Percentiles rank a stretch among this genome's conserved stretches.
phyloP scores from a whole-genome alignment of 164 flowering plant genomes.

The Kingdonia uniflora region DNA sequence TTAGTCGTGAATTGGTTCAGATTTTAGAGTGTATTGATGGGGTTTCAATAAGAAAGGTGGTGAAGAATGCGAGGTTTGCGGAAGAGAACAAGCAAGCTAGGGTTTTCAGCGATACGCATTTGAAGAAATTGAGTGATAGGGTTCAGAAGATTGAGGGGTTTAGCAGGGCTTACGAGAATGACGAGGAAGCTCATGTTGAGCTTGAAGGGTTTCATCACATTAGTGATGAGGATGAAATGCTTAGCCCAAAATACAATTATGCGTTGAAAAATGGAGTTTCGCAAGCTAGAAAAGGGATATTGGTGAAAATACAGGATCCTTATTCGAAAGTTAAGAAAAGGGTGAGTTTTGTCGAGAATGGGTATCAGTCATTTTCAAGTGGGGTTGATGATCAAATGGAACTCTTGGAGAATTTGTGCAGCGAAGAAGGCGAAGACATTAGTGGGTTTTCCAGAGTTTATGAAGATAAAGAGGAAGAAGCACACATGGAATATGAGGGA shows the following conservation, averaged over 20 bases:
- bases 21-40: constrained; percentile 54
- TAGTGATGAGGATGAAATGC: background rate
- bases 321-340: too few relatives aligned
- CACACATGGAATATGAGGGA: constrained; percentile 15
- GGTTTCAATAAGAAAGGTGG: constrained; percentile 23
- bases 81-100: constrained; percentile 3
- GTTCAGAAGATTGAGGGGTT: constrained; percentile 18
- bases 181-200: background rate
- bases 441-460: constrained; percentile 9
- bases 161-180: constrained; percentile 15
- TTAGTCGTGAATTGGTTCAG: constrained; percentile 40
- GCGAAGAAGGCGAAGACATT: constrained; percentile 12
- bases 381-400: constrained; percentile 5
- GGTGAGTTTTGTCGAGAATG: too few relatives aligned
- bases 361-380: background rate
- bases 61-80: constrained; percentile 9
- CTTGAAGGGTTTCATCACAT: background rate
- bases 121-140: constrained; percentile 9
- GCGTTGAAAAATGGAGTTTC: too few relatives aligned
- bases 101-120: constrained; percentile 11
- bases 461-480: constrained; percentile 16
- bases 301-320: too few relatives aligned
- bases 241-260: background rate
- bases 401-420: constrained; percentile 9
- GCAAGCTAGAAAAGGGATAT: too few relatives aligned